Percentiles rank a stretch among this genome's conserved stretches.
These are phyloP conservation scores for Nothophaeocryptopus gaeumannii DNA, from an alignment of 2,329 filamentous ascomycete species.

Conservation along the genomic window DNA sequence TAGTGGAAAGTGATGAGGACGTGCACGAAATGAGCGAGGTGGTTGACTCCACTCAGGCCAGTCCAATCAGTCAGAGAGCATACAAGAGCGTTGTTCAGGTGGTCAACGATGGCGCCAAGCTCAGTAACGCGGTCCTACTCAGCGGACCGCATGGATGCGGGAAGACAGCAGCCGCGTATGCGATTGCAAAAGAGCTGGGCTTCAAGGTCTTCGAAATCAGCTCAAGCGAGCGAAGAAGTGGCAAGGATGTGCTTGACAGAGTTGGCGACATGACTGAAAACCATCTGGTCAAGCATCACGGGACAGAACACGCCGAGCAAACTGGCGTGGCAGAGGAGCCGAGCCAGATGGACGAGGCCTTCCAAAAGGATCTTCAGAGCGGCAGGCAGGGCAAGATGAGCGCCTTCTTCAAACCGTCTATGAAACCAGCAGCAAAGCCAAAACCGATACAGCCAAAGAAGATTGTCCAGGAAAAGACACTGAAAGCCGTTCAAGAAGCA, in stretches of 20 bases:
- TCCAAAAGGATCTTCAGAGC: conserved; percentile 59
- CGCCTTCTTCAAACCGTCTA: conserved; percentile 66
- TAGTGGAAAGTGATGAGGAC: conserved; percentile 77
- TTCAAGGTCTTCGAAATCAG: conserved; percentile 97
- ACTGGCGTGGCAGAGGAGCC: conserved; percentile 34
- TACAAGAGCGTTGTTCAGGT: conserved; percentile 41
- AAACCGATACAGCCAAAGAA: conserved; percentile 34
- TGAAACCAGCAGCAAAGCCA: conserved; percentile 38
- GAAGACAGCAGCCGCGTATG: conserved; percentile 89
- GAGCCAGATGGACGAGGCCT: conserved; percentile 42
- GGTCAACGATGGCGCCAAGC: conserved; percentile 38
- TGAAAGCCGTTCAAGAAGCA: conserved; percentile 27
- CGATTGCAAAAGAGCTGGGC: conserved; percentile 83
- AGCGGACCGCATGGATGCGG: conserved; percentile 88
- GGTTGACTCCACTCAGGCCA: conserved; percentile 45
- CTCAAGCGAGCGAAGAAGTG: conserved; percentile 74
- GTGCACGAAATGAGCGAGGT: conserved; percentile 66
- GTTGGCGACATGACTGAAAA: conserved; percentile 97
- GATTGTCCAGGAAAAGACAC: conserved; percentile 22
- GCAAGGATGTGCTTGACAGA: conserved; percentile 84
- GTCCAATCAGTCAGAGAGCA: background rate
- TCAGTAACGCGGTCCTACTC: conserved; percentile 77
- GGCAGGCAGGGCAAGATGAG: conserved; percentile 76
- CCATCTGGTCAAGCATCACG: conserved; percentile 69
- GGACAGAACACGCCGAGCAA: conserved; percentile 23